Conservation (phyloP, 768 basidiomycete species). For the Mycena crocata region DNA sequence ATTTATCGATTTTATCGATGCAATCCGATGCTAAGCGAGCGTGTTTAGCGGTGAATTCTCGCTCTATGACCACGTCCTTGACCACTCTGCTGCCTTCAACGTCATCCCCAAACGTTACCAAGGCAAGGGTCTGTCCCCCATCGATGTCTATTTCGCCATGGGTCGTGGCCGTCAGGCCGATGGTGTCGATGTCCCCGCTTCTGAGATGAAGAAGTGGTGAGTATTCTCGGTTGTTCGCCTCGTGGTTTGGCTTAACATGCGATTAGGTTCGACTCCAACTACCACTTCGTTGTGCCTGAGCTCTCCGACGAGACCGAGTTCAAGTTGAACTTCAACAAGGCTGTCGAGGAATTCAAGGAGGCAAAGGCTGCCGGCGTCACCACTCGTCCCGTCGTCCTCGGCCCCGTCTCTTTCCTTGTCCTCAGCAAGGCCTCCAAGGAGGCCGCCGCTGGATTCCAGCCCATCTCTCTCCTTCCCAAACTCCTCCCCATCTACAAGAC, state of each 20-base stretch:
- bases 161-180: slow-evolving; percentile 97
- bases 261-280: slow-evolving; percentile 95
- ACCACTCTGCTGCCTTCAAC: slow-evolving; percentile 96
- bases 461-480: slow-evolving; percentile 89
- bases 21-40: slow-evolving; percentile 22
- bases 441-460: slow-evolving; percentile 85
- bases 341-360: slow-evolving; percentile 93
- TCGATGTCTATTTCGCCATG: slow-evolving; percentile 99
- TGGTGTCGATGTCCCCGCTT: slow-evolving; percentile 95
- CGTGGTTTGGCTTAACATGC: slow-evolving; percentile 18
- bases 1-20: slow-evolving; percentile 40
- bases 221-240: too few relatives aligned
- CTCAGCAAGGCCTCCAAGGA: slow-evolving; percentile 93
- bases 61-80: slow-evolving; percentile 98
- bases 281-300: slow-evolving; percentile 98
- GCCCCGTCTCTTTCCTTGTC: slow-evolving; percentile 94
- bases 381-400: slow-evolving; percentile 96
- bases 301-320: slow-evolving; percentile 91
- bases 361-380: slow-evolving; percentile 89
- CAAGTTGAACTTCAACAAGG: slow-evolving; percentile 96
- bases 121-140: slow-evolving; percentile 84
- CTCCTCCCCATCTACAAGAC: slow-evolving; percentile 93
- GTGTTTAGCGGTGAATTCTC: slow-evolving; percentile 92
- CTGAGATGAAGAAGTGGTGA: slow-evolving; percentile 99
- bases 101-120: slow-evolving; percentile 95